Evolutionary conservation across 495 filamentous ascomycete species (phyloP).

Genomic region (Massariosphaeria phaeospora): DNA sequence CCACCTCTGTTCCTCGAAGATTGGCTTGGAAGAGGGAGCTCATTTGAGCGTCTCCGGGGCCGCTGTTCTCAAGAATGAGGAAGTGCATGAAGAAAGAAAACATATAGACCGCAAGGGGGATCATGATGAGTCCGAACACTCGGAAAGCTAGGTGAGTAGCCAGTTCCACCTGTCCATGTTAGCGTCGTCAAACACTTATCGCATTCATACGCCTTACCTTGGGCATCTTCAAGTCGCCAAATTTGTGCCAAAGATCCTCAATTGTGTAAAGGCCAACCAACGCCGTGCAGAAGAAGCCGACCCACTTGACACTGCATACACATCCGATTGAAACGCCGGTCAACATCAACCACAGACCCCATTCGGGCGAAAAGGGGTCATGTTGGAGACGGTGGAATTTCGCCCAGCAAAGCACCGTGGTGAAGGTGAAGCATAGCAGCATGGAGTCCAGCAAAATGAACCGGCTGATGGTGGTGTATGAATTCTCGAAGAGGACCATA

Average conservation of each 20-base stretch:
- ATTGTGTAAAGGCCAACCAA: conserved; percentile 92
- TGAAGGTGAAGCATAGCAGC: conserved; percentile 96
- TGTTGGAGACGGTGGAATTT: conserved; percentile 84
- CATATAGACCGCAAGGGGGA: conserved; percentile 85
- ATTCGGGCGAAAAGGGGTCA: conserved; percentile 78
- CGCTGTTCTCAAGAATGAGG: conserved; percentile 84
- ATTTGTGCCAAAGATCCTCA: conserved; percentile 98
- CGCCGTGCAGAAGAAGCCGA: conserved; percentile 90
- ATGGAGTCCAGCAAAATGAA: conserved; percentile 98
- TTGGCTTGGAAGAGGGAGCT: conserved; percentile 98
- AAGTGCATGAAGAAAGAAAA: conserved; percentile 94
- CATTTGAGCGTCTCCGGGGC: conserved; percentile 97
- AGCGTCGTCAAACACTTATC: too few relatives aligned
- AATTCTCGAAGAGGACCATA: conserved; percentile 98
- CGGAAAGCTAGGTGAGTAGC: conserved; percentile 74
- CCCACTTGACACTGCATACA: conserved; percentile 97
- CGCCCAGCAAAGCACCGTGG: conserved; percentile 92
- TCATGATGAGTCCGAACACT: conserved; percentile 77
- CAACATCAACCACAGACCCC: conserved; percentile 88
- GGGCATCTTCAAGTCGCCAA: conserved; percentile 88
- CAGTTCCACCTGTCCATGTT: conserved; percentile 53
- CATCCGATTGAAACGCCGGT: conserved; percentile 93
- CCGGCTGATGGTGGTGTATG: conserved; percentile 95
- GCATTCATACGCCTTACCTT: conserved; percentile 61
- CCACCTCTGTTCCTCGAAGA: conserved; percentile 85